Percentiles rank a stretch among this genome's conserved stretches.
Evolutionary conservation across 2,329 filamentous ascomycete genomes (phyloP).

Genomic region (Colletotrichum cordylinicola): DNA sequence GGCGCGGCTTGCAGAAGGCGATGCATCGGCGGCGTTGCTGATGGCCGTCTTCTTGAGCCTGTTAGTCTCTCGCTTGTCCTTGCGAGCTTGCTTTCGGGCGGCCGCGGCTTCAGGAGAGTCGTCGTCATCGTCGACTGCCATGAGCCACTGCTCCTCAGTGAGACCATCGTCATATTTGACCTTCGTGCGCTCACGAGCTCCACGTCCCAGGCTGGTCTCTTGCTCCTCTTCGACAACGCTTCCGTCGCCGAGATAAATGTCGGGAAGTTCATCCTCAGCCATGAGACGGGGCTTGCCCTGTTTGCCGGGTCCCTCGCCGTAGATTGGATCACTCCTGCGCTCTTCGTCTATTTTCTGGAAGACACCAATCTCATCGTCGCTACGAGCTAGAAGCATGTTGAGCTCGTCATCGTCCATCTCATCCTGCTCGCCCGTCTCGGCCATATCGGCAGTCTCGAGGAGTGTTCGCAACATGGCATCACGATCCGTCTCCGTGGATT

Average conservation of each 20-base stretch:
- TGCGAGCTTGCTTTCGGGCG: slow-evolving; percentile 84
- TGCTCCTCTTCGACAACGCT: slow-evolving; percentile 81
- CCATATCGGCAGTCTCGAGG: slow-evolving; percentile 80
- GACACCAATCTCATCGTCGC: slow-evolving; percentile 74
- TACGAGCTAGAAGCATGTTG: slow-evolving; percentile 92
- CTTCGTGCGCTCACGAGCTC: slow-evolving; percentile 91
- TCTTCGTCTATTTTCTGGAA: slow-evolving; percentile 89
- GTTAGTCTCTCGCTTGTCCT: slow-evolving; percentile 80
- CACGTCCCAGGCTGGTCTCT: slow-evolving; percentile 79
- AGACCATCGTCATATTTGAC: slow-evolving; percentile 97
- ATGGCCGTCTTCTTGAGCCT: slow-evolving; percentile 64
- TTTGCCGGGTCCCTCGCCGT: slow-evolving; percentile 70
- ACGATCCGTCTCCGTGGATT: slow-evolving; percentile 97
- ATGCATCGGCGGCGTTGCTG: slow-evolving; percentile 58
- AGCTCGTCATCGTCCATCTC: slow-evolving; percentile 99
- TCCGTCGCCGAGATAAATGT: slow-evolving; percentile 90
- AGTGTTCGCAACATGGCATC: slow-evolving; percentile 95
- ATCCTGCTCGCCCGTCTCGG: slow-evolving; percentile 77
- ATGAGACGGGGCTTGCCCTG: slow-evolving; percentile 81
- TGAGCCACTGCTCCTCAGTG: slow-evolving; percentile 98
- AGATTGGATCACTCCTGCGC: slow-evolving; percentile 67
- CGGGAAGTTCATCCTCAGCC: slow-evolving; percentile 85
- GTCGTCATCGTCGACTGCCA: slow-evolving; percentile 96
- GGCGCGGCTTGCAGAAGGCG: slow-evolving; percentile 79
- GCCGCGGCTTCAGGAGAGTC: slow-evolving; percentile 93